Conservation (phyloP, 2,329 filamentous ascomycete genomes). For the Neofusicoccum parvum region DNA sequence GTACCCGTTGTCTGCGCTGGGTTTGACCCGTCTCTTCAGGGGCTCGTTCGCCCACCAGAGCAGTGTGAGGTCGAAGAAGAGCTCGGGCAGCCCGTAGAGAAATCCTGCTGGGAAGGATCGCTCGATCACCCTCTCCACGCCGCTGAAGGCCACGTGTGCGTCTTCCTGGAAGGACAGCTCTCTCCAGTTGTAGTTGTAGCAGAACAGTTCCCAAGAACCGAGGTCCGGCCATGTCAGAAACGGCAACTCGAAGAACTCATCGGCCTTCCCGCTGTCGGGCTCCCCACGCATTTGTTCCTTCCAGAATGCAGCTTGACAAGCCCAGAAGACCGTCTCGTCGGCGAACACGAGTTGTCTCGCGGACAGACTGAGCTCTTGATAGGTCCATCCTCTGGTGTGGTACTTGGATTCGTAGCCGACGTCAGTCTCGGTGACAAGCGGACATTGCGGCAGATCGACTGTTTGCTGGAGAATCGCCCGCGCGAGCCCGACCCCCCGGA, state of each 20-base stretch:
- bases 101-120: constrained; percentile 24
- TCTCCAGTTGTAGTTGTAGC: not conserved
- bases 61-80: constrained; percentile 29
- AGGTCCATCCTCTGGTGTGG: not conserved
- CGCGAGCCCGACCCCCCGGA: not conserved
- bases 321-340: not conserved
- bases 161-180: constrained; percentile 29
- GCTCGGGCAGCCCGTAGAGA: constrained; percentile 27
- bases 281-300: not conserved
- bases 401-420: too few relatives aligned
- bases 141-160: constrained; percentile 27
- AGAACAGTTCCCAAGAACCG: not conserved
- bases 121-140: constrained; percentile 23
- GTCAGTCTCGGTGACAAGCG: too few relatives aligned
- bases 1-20: not conserved
- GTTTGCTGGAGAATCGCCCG: not conserved
- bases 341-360: not conserved
- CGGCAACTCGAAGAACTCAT: not conserved
- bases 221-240: not conserved
- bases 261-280: not conserved
- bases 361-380: not conserved
- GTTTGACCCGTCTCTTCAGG: not conserved
- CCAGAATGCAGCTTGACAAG: not conserved
- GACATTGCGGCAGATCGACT: not conserved
- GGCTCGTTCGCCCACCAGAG: constrained; percentile 25